Evolutionary conservation across 345 rosid genomes (phyloP).

Genomic region (Excoecaria agallocha): DNA sequence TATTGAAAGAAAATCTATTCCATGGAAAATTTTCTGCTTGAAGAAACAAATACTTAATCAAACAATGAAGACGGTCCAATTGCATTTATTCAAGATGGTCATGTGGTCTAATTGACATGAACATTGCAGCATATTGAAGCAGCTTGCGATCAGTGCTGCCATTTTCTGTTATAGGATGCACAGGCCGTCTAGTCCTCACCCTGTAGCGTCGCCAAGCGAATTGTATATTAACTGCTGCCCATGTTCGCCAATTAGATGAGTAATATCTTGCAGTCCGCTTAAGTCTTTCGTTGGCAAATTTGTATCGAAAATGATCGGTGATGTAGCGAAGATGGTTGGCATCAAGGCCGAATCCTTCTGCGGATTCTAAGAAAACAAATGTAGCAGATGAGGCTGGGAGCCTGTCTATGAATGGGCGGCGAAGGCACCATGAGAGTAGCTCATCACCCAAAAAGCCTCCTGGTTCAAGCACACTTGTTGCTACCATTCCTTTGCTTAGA

Average conservation of each 20-base stretch:
- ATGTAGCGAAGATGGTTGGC: conserved; percentile 64
- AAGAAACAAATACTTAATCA: neutral
- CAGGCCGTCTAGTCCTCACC: conserved; percentile 52
- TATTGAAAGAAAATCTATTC: neutral
- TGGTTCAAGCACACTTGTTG: conserved; percentile 62
- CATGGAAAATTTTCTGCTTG: neutral
- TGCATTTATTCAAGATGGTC: conserved; percentile 66
- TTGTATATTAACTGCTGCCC: conserved; percentile 91
- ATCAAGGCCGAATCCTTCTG: conserved; percentile 66
- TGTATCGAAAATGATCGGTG: conserved; percentile 84
- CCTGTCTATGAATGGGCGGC: conserved; percentile 79
- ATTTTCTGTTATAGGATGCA: conserved; percentile 39
- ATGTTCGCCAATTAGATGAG: conserved; percentile 88
- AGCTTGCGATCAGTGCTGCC: conserved; percentile 49
- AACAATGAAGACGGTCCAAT: conserved; percentile 11
- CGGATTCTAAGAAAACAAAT: conserved; percentile 53
- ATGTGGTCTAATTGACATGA: conserved; percentile 79
- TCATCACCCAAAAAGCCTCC: conserved; percentile 91
- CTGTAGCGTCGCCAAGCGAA: conserved; percentile 68
- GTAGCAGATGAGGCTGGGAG: conserved; percentile 90
- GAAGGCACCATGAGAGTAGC: conserved; percentile 90
- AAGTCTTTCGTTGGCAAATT: conserved; percentile 65
- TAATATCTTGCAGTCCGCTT: conserved; percentile 81
- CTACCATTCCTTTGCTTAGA: conserved; percentile 70
- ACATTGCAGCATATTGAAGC: conserved; percentile 71